Base-by-base conservation (phyloP, 345 rosid genomes). In the Aquilaria yunnanensis region DNA sequence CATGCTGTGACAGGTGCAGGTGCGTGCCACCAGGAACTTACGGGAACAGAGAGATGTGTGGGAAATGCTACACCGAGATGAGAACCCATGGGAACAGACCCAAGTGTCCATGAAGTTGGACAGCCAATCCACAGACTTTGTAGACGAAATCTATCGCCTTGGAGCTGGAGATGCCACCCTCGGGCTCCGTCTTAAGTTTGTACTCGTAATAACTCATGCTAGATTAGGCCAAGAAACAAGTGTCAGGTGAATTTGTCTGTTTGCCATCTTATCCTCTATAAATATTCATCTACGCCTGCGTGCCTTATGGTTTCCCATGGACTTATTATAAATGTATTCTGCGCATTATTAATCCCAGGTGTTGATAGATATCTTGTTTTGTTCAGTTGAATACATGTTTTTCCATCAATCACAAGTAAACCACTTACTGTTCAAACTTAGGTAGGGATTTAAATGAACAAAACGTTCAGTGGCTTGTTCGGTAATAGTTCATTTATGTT, bases 21-120 rank as follows among this genome's bases (percentile, higher is more conserved):
- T 93, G 98, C 30, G 98, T 92, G 56, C 98, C 98, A 0, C 98
- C 97, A 43, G 97, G 98, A 14, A 93, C 97, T 9, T 88, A 78
- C 54, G 98, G 98, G 14, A 90, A 90, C 76, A 79, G 74, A 29
- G 94, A 90, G 73, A 74, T 65, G 67, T 93, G 97, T 70, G 97
- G 98, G 65, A 80, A 77, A 70, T 93, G 98, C 71, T 93, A 93
- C 84, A 87, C 81, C 51, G 80, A 74, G 14, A 85, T 90, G 97
- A 90, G 80, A 72, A 89, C 97, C 51, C 85, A 66, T 61, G 71
- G 77, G 47, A 83, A 82, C 70, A 80, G 16, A 68, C 54, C 68
- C 56, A 92, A 92, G 71, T 92, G 98, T 75, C 98, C 98, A 70
- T 92, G 71, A 83, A 62, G 52, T 16, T 16, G 23, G 23, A 16